Conservation (phyloP, 345 rosid species). For the Punica granatum region DNA sequence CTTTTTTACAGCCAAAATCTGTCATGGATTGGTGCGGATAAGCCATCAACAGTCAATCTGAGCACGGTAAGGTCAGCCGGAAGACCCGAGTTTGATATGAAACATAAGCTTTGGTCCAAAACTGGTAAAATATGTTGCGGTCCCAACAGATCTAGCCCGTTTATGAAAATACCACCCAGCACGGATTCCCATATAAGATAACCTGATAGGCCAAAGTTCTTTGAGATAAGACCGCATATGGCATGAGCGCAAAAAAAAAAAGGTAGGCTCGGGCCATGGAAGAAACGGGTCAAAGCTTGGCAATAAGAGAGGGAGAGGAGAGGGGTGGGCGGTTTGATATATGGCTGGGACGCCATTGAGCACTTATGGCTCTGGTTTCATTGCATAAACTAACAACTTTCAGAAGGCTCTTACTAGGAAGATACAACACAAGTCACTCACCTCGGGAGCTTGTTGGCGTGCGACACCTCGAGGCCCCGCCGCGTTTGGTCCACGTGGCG, state of each 20-base stretch:
- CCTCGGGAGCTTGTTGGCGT: neutral
- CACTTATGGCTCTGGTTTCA: slow-evolving; percentile 25
- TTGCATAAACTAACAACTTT: slow-evolving; percentile 22
- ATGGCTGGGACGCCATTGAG: slow-evolving; percentile 27
- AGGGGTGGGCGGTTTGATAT: slow-evolving; percentile 7
- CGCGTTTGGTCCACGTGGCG: slow-evolving; percentile 57
- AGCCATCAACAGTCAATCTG: no score
- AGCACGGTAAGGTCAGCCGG: no score
- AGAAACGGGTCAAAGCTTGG: neutral
- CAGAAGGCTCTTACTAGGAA: neutral
- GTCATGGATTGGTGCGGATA: no score
- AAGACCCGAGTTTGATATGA: no score
- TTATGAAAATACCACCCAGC: no score
- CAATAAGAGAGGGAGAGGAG: slow-evolving; percentile 1
- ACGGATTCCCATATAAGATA: no score
- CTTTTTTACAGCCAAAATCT: no score
- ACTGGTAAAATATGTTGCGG: no score
- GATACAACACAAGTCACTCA: neutral
- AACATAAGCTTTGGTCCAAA: no score
- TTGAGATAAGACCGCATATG: neutral
- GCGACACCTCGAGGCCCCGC: neutral
- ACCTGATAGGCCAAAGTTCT: no score
- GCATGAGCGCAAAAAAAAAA: neutral
- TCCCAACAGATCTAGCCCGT: no score
- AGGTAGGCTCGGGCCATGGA: neutral